phyloP scores from a whole-genome alignment of 805 yeast genomes.

The Schizosaccharomyces cryophilus region DNA sequence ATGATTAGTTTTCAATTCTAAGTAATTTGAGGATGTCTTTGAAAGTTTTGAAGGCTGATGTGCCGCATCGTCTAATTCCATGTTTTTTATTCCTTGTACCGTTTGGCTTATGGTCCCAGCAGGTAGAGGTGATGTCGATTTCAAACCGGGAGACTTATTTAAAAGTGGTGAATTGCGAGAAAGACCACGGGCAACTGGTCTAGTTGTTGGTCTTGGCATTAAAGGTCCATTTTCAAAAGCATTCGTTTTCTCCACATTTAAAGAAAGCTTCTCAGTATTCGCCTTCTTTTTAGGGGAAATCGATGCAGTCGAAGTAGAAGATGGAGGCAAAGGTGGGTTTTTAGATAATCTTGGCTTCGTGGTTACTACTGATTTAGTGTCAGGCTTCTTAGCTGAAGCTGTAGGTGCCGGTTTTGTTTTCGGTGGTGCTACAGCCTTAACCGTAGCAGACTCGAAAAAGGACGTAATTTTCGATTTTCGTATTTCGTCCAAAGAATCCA shows the following conservation, averaged over 20 bases:
- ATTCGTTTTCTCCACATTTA: neutral
- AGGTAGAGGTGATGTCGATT: neutral
- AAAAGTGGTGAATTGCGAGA: neutral
- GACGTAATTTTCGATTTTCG: slow-evolving; percentile 45
- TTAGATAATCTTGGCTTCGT: neutral
- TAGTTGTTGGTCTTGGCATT: neutral
- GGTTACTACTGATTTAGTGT: neutral
- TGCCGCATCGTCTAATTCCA: neutral
- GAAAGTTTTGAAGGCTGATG: neutral
- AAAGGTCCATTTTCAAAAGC: neutral
- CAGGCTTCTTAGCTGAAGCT: slow-evolving; percentile 13
- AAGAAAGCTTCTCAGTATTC: neutral
- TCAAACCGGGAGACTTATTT: neutral
- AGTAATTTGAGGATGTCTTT: neutral
- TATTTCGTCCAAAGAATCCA: slow-evolving; percentile 55
- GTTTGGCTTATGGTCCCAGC: neutral
- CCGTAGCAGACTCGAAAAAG: slow-evolving; percentile 29
- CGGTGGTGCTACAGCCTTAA: slow-evolving; percentile 21
- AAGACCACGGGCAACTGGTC: neutral
- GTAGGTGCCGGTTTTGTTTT: slow-evolving; percentile 23
- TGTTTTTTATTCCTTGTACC: neutral
- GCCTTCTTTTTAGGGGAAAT: neutral
- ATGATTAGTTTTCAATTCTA: neutral
- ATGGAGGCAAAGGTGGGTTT: neutral
- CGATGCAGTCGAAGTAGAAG: neutral